These are phyloP conservation scores for Erysiphe pulchra DNA, from an alignment of 2,329 filamentous ascomycete genomes.

Conservation along the genomic window DNA sequence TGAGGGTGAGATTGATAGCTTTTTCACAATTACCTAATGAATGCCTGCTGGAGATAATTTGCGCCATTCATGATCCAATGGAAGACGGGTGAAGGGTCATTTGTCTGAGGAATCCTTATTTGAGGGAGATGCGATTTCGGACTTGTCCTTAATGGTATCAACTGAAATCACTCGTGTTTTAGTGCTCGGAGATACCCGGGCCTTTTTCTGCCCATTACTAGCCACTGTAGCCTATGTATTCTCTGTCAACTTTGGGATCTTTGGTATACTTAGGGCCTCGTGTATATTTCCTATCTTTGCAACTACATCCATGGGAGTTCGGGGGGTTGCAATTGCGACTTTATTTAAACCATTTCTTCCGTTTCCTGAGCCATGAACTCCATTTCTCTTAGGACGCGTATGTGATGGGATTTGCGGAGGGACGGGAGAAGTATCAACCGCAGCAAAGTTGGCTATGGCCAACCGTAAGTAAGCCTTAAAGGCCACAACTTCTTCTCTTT, in stretches of 20 bases:
- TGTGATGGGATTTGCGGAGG: background rate
- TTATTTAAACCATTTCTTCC: background rate
- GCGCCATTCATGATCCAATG: background rate
- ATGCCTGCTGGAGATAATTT: background rate
- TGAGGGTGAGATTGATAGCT: background rate
- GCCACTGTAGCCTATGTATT: background rate
- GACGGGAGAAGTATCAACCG: background rate
- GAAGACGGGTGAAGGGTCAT: background rate
- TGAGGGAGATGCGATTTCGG: background rate
- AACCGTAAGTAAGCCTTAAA: background rate
- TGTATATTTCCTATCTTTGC: background rate
- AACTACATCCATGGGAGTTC: background rate
- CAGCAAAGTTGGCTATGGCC: background rate
- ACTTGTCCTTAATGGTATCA: background rate
- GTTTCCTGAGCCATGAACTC: background rate
- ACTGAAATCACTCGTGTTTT: background rate
- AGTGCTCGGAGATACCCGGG: background rate
- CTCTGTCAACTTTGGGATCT: background rate
- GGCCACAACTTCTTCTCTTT: background rate
- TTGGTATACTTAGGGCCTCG: background rate
- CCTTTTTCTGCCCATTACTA: background rate
- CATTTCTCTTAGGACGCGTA: background rate
- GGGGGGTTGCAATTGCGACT: background rate
- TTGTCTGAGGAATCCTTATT: background rate
- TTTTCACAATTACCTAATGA: background rate